Conservation (phyloP, 1,284 basidiomycete species). For the Coriolopsis trogii region DNA sequence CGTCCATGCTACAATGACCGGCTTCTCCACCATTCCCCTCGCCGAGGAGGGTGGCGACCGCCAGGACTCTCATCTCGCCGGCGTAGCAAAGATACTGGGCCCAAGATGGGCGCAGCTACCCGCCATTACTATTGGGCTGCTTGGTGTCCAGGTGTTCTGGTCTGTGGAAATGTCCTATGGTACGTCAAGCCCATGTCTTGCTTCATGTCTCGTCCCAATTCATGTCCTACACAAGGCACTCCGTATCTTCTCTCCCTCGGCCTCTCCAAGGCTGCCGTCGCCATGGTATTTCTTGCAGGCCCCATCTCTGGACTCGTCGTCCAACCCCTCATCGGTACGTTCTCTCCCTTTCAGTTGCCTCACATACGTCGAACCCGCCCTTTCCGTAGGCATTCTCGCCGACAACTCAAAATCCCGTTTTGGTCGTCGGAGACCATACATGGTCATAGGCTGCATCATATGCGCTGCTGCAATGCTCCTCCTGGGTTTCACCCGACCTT, state of each 20-base stretch:
- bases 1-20: slow-evolving; percentile 43
- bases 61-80: slow-evolving; percentile 49
- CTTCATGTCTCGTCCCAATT: not conserved
- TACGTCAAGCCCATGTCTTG: slow-evolving; percentile 35
- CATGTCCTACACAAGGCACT: slow-evolving; percentile 55
- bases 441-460: slow-evolving; percentile 72
- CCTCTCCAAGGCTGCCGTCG: slow-evolving; percentile 84
- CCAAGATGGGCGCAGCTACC: slow-evolving; percentile 69
- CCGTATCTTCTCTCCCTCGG: slow-evolving; percentile 93
- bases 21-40: slow-evolving; percentile 44
- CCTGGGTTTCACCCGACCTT: slow-evolving; percentile 81
- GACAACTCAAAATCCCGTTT: slow-evolving; percentile 88
- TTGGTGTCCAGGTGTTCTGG: slow-evolving; percentile 88
- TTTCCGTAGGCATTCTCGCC: slow-evolving; percentile 71
- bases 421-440: slow-evolving; percentile 86
- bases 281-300: slow-evolving; percentile 92
- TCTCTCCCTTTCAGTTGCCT: not conserved
- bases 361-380: not conserved
- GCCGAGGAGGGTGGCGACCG: slow-evolving; percentile 38
- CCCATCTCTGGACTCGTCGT: slow-evolving; percentile 91
- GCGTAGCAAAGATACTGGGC: slow-evolving; percentile 58
- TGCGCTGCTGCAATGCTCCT: slow-evolving; percentile 78
- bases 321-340: slow-evolving; percentile 83
- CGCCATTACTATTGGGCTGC: slow-evolving; percentile 72
- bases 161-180: slow-evolving; percentile 92